A percentile compares a stretch with the other conserved stretches of the same genome.
These are phyloP conservation scores for Ophiostoma quercus DNA, from an alignment of 2,329 filamentous ascomycete genomes.

Conservation along the genomic window DNA sequence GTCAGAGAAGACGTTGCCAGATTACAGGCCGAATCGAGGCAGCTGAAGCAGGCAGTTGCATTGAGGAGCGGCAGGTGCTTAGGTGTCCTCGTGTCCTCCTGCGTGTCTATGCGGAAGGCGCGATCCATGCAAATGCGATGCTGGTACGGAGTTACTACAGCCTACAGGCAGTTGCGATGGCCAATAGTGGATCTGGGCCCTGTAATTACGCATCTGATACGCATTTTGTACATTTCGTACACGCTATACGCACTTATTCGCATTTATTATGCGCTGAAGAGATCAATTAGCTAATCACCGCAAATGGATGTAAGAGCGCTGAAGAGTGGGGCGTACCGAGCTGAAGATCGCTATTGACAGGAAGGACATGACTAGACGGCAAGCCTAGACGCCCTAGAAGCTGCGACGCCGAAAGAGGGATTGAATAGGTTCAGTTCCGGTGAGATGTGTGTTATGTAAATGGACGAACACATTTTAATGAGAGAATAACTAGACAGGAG, in stretches of 20 bases:
- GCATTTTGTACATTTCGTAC: background rate
- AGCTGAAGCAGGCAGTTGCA: slow-evolving; percentile 11
- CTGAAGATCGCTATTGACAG: background rate
- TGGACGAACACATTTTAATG: background rate
- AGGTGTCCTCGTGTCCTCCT: slow-evolving; percentile 21
- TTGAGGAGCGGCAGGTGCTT: background rate
- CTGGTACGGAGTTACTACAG: background rate
- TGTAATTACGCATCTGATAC: slow-evolving; percentile 4
- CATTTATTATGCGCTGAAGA: background rate
- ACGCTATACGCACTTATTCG: too few species aligned
- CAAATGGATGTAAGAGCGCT: slow-evolving; percentile 17
- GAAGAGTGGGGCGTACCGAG: slow-evolving; percentile 1
- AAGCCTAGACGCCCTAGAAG: background rate
- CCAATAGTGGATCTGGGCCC: background rate
- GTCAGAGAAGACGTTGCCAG: background rate
- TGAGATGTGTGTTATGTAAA: background rate
- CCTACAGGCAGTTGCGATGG: background rate
- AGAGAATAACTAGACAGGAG: background rate
- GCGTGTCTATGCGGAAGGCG: slow-evolving; percentile 6
- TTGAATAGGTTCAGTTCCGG: slow-evolving; percentile 22
- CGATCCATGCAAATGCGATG: slow-evolving; percentile 11
- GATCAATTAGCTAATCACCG: slow-evolving; percentile 8
- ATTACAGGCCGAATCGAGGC: background rate
- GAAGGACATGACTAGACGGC: too few species aligned
- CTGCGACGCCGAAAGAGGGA: slow-evolving; percentile 19